Evolutionary conservation across 2,329 filamentous ascomycete genomes (phyloP).

Genomic region (Colletotrichum sp.): DNA sequence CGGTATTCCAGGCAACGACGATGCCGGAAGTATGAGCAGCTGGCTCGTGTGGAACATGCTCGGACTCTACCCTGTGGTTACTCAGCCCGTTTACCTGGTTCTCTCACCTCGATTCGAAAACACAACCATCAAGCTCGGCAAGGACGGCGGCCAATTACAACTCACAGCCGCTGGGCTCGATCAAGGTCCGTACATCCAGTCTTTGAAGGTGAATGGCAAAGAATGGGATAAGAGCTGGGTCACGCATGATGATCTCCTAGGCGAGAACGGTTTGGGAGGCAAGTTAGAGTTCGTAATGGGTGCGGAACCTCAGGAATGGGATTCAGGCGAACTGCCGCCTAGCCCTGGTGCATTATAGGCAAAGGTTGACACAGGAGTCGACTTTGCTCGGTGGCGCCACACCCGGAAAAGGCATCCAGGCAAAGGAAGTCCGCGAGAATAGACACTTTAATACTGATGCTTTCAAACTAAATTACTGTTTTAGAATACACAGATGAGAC

Average conservation of each 20-base stretch:
- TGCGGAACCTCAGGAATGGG: constrained; percentile 33
- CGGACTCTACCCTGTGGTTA: constrained; percentile 60
- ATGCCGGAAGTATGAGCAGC: constrained; percentile 65
- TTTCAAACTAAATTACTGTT: too few relatives aligned
- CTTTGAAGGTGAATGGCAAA: constrained; percentile 56
- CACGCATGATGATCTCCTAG: constrained; percentile 53
- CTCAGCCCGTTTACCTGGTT: constrained; percentile 61
- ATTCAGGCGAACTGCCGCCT: constrained; percentile 53
- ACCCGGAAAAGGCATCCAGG: neutral
- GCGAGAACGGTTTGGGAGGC: constrained; percentile 39
- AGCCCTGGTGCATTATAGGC: constrained; percentile 40
- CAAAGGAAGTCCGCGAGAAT: neutral
- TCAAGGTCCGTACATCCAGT: constrained; percentile 56
- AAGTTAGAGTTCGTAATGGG: constrained; percentile 53
- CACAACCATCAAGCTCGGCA: constrained; percentile 52
- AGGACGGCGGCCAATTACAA: constrained; percentile 39
- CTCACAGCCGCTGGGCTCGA: constrained; percentile 51
- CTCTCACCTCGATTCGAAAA: constrained; percentile 52
- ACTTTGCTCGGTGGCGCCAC: neutral
- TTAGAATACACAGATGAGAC: neutral
- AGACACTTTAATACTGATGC: neutral
- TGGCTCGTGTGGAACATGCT: constrained; percentile 62
- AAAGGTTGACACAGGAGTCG: too few relatives aligned
- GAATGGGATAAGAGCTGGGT: constrained; percentile 60
- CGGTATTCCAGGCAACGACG: constrained; percentile 63